Conservation (phyloP, 768 basidiomycete species). For the Serendipita indica region DNA sequence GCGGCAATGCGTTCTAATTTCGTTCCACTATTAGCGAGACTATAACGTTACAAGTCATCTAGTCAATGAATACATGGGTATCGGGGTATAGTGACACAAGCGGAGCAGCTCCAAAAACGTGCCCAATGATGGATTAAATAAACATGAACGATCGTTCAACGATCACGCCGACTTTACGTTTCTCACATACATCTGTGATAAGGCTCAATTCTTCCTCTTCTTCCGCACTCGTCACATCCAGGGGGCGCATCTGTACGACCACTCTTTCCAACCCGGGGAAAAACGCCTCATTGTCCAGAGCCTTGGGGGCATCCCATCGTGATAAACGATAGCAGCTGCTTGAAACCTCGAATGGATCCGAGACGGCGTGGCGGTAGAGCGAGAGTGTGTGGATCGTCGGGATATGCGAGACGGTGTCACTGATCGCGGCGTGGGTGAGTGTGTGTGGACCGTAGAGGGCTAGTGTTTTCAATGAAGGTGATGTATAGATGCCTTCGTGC, state of each 20-base stretch:
- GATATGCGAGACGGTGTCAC: not conserved
- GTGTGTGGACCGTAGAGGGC: not conserved
- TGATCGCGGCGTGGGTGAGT: not conserved
- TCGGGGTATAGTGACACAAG: not conserved
- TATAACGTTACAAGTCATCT: no score
- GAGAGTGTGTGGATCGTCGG: not conserved
- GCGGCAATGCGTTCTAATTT: conserved; percentile 20
- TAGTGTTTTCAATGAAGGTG: not conserved
- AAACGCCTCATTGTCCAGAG: conserved; percentile 1
- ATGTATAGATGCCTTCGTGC: not conserved
- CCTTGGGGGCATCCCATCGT: not conserved
- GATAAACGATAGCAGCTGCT: not conserved
- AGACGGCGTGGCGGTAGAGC: not conserved
- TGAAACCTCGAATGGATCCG: not conserved
- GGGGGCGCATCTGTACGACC: not conserved
- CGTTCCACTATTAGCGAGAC: not conserved
- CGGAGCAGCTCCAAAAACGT: not conserved
- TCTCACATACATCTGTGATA: not conserved
- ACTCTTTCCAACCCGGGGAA: not conserved
- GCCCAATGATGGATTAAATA: not conserved
- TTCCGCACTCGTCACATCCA: not conserved
- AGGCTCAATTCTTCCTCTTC: not conserved
- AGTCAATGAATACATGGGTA: not conserved
- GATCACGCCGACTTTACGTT: not conserved
- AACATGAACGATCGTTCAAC: not conserved